Evolutionary conservation across 2,329 filamentous ascomycete species (phyloP).

Genomic region (Cryphonectria naterciae): DNA sequence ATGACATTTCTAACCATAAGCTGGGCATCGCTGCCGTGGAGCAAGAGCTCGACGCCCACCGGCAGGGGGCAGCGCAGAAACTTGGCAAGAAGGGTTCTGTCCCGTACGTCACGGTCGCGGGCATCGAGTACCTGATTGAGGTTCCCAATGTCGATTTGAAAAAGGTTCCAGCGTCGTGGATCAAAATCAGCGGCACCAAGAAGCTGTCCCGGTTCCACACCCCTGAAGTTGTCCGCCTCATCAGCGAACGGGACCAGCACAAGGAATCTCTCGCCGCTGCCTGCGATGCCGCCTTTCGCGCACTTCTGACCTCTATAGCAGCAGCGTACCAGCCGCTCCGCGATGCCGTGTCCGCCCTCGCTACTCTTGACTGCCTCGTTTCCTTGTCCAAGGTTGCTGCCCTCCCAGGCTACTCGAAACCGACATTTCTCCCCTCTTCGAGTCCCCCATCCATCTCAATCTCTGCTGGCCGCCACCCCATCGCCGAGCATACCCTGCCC

Average conservation of each 20-base stretch:
- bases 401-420: slow-evolving; percentile 86
- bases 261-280: slow-evolving; percentile 91
- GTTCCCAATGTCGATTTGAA: slow-evolving; percentile 82
- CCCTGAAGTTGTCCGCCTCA: slow-evolving; percentile 80
- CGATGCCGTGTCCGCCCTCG: slow-evolving; percentile 83
- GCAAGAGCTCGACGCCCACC: slow-evolving; percentile 81
- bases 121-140: slow-evolving; percentile 94
- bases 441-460: slow-evolving; percentile 72
- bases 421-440: slow-evolving; percentile 65
- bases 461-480: slow-evolving; percentile 81
- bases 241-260: slow-evolving; percentile 89
- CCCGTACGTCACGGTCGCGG: slow-evolving; percentile 80
- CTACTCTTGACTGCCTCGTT: slow-evolving; percentile 85
- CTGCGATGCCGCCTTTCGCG: slow-evolving; percentile 80
- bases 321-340: slow-evolving; percentile 87
- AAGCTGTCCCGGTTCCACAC: slow-evolving; percentile 92
- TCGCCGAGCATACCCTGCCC: slow-evolving; percentile 89
- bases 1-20: slow-evolving; percentile 87
- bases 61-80: slow-evolving; percentile 69
- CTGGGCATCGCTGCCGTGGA: slow-evolving; percentile 90
- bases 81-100: slow-evolving; percentile 72
- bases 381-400: slow-evolving; percentile 83
- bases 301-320: slow-evolving; percentile 74
- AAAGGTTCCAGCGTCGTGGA: slow-evolving; percentile 90
- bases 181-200: slow-evolving; percentile 93